Percentiles rank a stretch among this genome's conserved stretches.
Evolutionary conservation across 768 basidiomycete genomes (phyloP).

Genomic region (Tricholoma flavovirens): DNA sequence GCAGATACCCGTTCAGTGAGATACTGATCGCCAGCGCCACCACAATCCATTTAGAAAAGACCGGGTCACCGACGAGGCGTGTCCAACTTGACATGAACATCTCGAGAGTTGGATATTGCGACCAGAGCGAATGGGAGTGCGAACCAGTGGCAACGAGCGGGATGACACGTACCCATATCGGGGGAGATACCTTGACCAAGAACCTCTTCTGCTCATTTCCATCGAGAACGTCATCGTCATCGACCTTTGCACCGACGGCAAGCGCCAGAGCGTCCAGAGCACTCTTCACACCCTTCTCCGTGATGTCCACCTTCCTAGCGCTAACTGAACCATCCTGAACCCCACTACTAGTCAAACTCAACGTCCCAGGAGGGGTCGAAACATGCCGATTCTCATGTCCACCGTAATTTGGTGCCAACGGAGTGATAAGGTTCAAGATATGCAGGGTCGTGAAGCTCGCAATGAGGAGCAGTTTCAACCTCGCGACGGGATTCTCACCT

Average conservation of each 20-base stretch:
- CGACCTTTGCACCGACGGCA: constrained; percentile 16
- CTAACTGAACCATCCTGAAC: constrained; percentile 6
- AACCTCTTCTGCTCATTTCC: constrained; percentile 30
- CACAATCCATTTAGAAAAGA: constrained; percentile 94
- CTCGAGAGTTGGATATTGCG: constrained; percentile 40
- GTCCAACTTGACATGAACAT: constrained; percentile 91
- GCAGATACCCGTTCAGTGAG: constrained; percentile 85
- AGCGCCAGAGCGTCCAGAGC: constrained; percentile 55
- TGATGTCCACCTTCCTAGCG: constrained; percentile 63
- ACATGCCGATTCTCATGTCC: background rate
- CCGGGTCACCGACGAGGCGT: constrained; percentile 85
- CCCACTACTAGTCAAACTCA: constrained; percentile 2
- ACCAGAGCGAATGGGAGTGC: constrained; percentile 2
- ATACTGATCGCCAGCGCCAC: constrained; percentile 80
- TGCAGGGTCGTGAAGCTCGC: constrained; percentile 89
- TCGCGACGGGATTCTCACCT: constrained; percentile 70
- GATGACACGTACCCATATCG: constrained; percentile 48
- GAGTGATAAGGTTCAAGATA: constrained; percentile 87
- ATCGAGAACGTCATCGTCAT: background rate
- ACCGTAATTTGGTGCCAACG: constrained; percentile 51
- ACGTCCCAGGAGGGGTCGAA: constrained; percentile 7
- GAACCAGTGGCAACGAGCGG: constrained; percentile 16
- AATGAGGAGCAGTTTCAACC: constrained; percentile 88
- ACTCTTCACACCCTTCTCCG: constrained; percentile 50
- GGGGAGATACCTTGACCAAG: constrained; percentile 57